phyloP scores from a whole-genome alignment of 75 land plant species.

The Azolla pinnata region DNA sequence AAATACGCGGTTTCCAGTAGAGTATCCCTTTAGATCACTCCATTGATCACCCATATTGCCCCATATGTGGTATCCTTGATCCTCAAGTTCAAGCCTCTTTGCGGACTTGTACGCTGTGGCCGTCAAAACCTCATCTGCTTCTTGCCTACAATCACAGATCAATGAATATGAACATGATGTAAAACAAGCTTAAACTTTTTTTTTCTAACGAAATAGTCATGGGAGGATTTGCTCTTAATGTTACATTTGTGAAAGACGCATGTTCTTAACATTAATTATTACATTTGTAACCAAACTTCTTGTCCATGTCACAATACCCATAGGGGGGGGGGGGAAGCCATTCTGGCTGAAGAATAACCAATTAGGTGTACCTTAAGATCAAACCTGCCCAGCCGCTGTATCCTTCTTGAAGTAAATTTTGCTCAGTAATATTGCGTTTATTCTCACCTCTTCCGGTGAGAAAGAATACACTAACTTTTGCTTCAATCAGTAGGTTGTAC shows the following conservation, averaged over 20 bases:
- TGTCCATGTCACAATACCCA: too few relatives aligned
- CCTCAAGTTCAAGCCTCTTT: constrained; percentile 40
- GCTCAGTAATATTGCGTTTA: constrained; percentile 28
- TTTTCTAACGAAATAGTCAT: neutral
- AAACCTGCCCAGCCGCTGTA: constrained; percentile 50
- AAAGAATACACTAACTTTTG: constrained; percentile 22
- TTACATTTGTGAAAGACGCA: too few relatives aligned
- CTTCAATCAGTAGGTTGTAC: constrained; percentile 14
- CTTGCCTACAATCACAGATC: constrained; percentile 14
- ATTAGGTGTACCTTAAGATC: constrained; percentile 60
- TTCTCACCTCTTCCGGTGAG: constrained; percentile 33
- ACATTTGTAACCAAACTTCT: too few relatives aligned
- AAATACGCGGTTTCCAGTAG: constrained; percentile 54
- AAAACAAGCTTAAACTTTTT: neutral
- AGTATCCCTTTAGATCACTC: constrained; percentile 70
- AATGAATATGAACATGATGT: neutral
- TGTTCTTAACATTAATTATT: too few relatives aligned
- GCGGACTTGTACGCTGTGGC: constrained; percentile 58
- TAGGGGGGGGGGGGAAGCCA: too few relatives aligned
- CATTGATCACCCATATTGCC: constrained; percentile 87
- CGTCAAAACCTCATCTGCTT: constrained; percentile 24
- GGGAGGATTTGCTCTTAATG: too few relatives aligned
- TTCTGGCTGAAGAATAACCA: too few relatives aligned
- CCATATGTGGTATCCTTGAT: constrained; percentile 63
- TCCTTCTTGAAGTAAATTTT: constrained; percentile 45